Conservation (phyloP, 768 basidiomycete genomes). For the Russula foetens region DNA sequence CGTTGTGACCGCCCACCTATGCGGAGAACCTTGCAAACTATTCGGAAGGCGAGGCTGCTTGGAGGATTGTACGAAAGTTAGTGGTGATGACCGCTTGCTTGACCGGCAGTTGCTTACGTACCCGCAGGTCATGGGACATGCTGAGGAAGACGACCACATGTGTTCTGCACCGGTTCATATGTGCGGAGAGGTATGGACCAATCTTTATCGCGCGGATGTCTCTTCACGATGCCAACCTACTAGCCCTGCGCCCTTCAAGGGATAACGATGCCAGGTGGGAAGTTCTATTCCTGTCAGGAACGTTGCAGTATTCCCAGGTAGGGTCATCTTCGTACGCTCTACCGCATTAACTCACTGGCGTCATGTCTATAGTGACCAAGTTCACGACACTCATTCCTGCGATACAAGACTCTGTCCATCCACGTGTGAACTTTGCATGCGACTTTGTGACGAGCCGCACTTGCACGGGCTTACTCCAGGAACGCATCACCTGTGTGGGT, state of each 20-base stretch:
- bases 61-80: conserved; percentile 43
- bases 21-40: conserved; percentile 43
- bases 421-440: conserved; percentile 45
- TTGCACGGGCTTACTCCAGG: conserved; percentile 39
- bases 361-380: conserved; percentile 31
- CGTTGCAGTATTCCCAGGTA: conserved; percentile 9
- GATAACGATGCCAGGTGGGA: background rate
- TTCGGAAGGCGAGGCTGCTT: conserved; percentile 43
- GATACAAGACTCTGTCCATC: conserved; percentile 46
- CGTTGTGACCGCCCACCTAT: conserved; percentile 40
- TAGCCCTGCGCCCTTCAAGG: conserved; percentile 17
- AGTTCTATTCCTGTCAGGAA: conserved; percentile 9
- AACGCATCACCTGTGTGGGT: conserved; percentile 52
- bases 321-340: background rate
- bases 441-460: conserved; percentile 42
- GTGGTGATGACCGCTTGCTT: background rate
- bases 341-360: background rate
- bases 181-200: conserved; percentile 41
- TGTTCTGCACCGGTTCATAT: conserved; percentile 48
- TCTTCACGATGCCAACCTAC: background rate
- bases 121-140: conserved; percentile 39
- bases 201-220: background rate
- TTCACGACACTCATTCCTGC: conserved; percentile 42
- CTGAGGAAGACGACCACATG: conserved; percentile 37
- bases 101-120: background rate